These are phyloP conservation scores for sunflower (Helianthus annuus) DNA, from an alignment of 129 eudicot genomes.

Conservation along the genomic window DNA sequence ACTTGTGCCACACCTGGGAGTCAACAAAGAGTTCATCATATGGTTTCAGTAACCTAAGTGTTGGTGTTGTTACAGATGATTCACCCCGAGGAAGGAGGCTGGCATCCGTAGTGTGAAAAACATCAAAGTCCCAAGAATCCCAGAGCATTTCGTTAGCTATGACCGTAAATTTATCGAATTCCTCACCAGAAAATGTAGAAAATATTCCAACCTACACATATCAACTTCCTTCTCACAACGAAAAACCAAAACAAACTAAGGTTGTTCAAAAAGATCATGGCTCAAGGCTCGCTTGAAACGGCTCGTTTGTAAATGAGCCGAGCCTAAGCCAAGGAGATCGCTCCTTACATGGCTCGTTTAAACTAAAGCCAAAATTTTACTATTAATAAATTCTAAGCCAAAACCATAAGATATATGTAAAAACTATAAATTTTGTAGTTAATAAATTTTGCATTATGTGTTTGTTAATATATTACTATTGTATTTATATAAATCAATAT, in stretches of 20 bases:
- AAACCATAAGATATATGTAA: too few species aligned
- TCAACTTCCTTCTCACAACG: neutral
- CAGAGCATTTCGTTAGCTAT: conserved; percentile 52
- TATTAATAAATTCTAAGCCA: too few species aligned
- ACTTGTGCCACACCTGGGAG: conserved; percentile 40
- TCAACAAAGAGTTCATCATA: conserved; percentile 67
- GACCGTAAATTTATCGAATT: conserved; percentile 50
- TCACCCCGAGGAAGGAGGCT: conserved; percentile 57
- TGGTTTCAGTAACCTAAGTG: conserved; percentile 67
- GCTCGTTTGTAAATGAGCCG: too few species aligned
- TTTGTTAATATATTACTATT: too few species aligned
- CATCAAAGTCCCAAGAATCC: conserved; percentile 47
- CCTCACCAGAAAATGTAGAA: conserved; percentile 54
- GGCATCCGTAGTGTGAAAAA: conserved; percentile 64
- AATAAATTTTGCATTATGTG: too few species aligned
- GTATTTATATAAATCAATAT: too few species aligned
- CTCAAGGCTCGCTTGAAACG: too few species aligned
- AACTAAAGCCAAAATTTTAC: too few species aligned
- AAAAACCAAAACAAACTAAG: neutral
- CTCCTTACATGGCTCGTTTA: too few species aligned
- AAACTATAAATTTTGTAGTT: too few species aligned
- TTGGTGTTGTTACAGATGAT: conserved; percentile 40
- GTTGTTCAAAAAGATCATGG: too few species aligned
- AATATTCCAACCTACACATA: conserved; percentile 55
- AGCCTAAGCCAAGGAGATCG: too few species aligned